phyloP scores from a whole-genome alignment of 1,284 basidiomycete genomes.

The Tilletia setariae region DNA sequence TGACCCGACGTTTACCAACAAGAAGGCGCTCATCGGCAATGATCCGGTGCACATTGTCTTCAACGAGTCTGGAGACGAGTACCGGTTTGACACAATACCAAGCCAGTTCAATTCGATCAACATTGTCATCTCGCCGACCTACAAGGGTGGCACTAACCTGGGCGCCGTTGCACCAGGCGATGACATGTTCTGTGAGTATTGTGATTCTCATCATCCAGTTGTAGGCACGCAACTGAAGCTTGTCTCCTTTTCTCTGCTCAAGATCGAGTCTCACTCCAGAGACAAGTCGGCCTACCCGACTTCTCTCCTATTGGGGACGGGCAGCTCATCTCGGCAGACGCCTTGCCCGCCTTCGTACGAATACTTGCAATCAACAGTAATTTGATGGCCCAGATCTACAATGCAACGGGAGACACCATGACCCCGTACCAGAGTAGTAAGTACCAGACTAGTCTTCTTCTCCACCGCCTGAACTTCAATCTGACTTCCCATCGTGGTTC shows the following conservation, averaged over 20 bases:
- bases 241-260: background rate
- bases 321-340: constrained; percentile 42
- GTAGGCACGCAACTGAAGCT: background rate
- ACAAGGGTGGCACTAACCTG: constrained; percentile 39
- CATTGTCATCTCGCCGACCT: constrained; percentile 69
- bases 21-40: constrained; percentile 54
- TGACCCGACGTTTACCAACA: constrained; percentile 39
- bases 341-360: constrained; percentile 46
- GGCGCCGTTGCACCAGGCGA: constrained; percentile 47
- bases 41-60: constrained; percentile 70
- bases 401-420: constrained; percentile 50
- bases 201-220: background rate
- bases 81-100: constrained; percentile 82
- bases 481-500: background rate
- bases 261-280: constrained; percentile 50
- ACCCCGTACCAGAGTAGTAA: constrained; percentile 44
- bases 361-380: constrained; percentile 48
- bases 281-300: constrained; percentile 43
- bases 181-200: constrained; percentile 39
- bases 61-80: constrained; percentile 67
- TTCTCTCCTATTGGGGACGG: constrained; percentile 51
- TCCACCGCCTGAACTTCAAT: too few relatives aligned
- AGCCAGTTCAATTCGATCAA: constrained; percentile 98
- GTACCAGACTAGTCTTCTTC: constrained; percentile 4
- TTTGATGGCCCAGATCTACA: constrained; percentile 49